Evolutionary conservation across 495 filamentous ascomycete species (phyloP), one percentile per base, ranked within the genome.

Genomic region (Achaetomiella virescens): DNA sequence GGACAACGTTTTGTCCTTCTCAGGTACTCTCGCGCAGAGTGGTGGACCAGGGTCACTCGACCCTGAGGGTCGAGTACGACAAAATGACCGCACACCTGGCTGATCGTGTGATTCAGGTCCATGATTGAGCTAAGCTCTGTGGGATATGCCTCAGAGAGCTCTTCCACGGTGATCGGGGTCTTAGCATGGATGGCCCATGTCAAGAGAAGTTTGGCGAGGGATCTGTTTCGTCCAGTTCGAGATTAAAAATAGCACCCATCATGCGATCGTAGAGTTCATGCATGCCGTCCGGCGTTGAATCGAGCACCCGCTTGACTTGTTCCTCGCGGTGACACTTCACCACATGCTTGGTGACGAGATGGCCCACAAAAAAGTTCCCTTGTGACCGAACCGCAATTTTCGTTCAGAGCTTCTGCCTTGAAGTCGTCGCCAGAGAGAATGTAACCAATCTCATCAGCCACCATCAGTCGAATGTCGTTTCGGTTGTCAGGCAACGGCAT

Each of bases 341-440:
- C 29, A 58, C 17, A 1, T 33, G 5, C 24, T 52, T 33, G 31
- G 40, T 47, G 11, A 62, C 55, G 6, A 65, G 48, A 24, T 31
- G 44, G 6, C 52, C 52, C 67, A 64, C 67, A 11, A 70, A 55
- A 42, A 69, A 67, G 25, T 56, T 69, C 0, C 64, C 64, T 6
- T 58, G 54, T 1, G 64, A 62, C 35, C 54, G 54, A 10, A 54
- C 29, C 0, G 58, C n/a, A 18, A 67, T 61, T 6, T 55, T n/a
- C 54, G 9, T 55, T 12, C 10, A 62, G 40, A 17, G 56, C 27
- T 3, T 41, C 18, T 12, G 53, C 41, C n/a, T 58, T 69, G 33
- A 61, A 51, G 24, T 54, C 52, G 11, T 65, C 55, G 6, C 58
- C 15, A 2, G 48, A 48, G 0, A 47, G 38, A 12, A 66, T 52